Percentiles rank a stretch among this genome's conserved stretches.
phyloP scores from a whole-genome alignment of 176 grass and related monocot species.

The Cymbopogon citratus region DNA sequence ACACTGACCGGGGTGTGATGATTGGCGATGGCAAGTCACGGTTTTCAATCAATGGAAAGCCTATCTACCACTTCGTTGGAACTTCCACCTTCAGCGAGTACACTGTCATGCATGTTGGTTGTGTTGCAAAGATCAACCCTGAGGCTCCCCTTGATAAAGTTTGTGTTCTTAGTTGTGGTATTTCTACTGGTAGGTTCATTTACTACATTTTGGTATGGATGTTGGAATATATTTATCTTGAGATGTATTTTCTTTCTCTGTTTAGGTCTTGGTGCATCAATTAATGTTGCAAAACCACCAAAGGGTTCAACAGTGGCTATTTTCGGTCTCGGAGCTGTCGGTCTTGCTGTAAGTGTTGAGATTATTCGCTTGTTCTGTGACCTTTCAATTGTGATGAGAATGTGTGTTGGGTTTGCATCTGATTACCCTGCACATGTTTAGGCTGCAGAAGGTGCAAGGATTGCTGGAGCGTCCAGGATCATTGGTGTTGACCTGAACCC shows the following conservation, averaged over 20 bases:
- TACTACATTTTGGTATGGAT: background rate
- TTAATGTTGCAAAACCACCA: constrained; percentile 83
- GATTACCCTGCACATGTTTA: constrained; percentile 6
- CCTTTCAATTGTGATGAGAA: background rate
- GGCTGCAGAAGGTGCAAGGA: constrained; percentile 76
- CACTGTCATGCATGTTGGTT: constrained; percentile 72
- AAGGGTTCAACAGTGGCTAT: constrained; percentile 79
- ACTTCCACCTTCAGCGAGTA: constrained; percentile 96
- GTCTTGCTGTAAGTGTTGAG: constrained; percentile 59
- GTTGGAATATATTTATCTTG: background rate
- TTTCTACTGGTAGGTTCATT: constrained; percentile 52
- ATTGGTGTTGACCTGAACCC: constrained; percentile 81
- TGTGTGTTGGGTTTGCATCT: background rate
- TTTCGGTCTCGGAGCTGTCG: constrained; percentile 83
- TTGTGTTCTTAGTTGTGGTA: constrained; percentile 81
- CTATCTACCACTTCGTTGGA: constrained; percentile 79
- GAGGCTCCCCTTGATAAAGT: constrained; percentile 78
- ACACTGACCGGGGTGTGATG: constrained; percentile 77
- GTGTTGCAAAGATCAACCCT: constrained; percentile 83
- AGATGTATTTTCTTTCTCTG: background rate
- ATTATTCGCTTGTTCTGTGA: background rate
- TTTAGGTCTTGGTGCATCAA: constrained; percentile 71
- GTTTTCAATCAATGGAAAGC: constrained; percentile 70
- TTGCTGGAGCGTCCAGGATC: constrained; percentile 72
- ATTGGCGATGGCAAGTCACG: constrained; percentile 53